Evolutionary conservation across 768 basidiomycete genomes (phyloP), one percentile per base, ranked within the genome.

Genomic region (Mycena haematopus): DNA sequence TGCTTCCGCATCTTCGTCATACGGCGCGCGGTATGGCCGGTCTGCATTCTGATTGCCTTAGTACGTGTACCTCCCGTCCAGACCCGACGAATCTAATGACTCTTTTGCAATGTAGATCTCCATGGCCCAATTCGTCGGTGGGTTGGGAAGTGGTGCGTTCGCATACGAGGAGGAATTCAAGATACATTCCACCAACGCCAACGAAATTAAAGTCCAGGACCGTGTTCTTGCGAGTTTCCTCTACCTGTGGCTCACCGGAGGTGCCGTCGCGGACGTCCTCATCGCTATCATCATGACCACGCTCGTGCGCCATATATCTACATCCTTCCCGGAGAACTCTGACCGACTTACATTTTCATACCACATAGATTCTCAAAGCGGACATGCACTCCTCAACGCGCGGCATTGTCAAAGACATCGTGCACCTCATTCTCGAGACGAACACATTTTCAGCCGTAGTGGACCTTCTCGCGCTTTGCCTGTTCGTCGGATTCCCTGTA

Each of bases 241-340:
- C n/a, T 42, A 52, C 17, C n/a, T 57, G 1, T 63, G 62, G 62
- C 51, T 63, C 31, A 40, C 53, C 19, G 35, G 33, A 9, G 56
- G 25, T 3, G 17, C 56, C 0, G 22, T 55, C 25, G 62, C 62
- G 35, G 40, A 58, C 14, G 29, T 58, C 5, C 45, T 63, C 24
- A 63, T 63, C 19, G 62, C 62, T 7, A 8, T 33, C 11, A 38
- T n/a, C n/a, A 63, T 63, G 62, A 58, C 52, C 40, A 21, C 10
- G 17, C 56, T 63, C 3, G 62, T 63, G 8, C 45, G 60, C 52
- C 21, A 21, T 42, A 31, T 9, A 31, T 31, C 4, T 31, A 31
- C 4, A 31, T 31, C 9, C 29, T 31, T 9, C 29, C 6, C 29
- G 29, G 9, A 31, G 9, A 31, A n/a, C n/a, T 31, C 29, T 31